Evolutionary conservation across 1,284 basidiomycete genomes (phyloP).

Genomic region (Malassezia vespertilionis): DNA sequence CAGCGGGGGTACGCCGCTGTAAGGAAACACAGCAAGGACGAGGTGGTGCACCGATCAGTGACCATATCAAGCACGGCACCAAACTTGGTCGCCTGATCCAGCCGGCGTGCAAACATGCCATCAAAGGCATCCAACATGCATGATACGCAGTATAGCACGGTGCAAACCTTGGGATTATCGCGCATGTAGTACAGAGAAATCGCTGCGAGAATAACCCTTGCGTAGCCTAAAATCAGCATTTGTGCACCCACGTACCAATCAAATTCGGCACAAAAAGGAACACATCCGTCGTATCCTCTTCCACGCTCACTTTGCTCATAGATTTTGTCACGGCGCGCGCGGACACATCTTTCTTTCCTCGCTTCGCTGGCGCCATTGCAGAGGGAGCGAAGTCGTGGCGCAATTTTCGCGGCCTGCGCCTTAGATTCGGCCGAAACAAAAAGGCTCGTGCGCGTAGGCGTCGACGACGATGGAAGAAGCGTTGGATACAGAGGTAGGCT

Average conservation of each 20-base stretch:
- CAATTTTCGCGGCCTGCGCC: too few relatives aligned
- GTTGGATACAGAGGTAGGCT: too few relatives aligned
- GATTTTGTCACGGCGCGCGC: neutral
- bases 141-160: slow-evolving; percentile 78
- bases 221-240: slow-evolving; percentile 59
- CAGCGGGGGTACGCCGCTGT: slow-evolving; percentile 73
- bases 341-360: slow-evolving; percentile 21
- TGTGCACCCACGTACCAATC: slow-evolving; percentile 53
- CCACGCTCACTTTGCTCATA: too few relatives aligned
- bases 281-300: slow-evolving; percentile 26
- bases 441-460: too few relatives aligned
- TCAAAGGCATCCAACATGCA: slow-evolving; percentile 91
- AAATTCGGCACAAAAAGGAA: slow-evolving; percentile 82
- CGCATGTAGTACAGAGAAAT: slow-evolving; percentile 80
- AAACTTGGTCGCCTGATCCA: slow-evolving; percentile 83
- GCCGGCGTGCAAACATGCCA: slow-evolving; percentile 77
- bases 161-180: slow-evolving; percentile 73
- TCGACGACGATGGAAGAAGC: too few relatives aligned
- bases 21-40: slow-evolving; percentile 86
- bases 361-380: slow-evolving; percentile 10
- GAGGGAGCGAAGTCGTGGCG: too few relatives aligned
- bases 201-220: slow-evolving; percentile 78
- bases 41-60: slow-evolving; percentile 97
- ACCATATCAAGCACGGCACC: slow-evolving; percentile 99
- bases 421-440: neutral